Base-by-base conservation (phyloP, 2,329 filamentous ascomycete species). In the Hymenoscyphus albidus region DNA sequence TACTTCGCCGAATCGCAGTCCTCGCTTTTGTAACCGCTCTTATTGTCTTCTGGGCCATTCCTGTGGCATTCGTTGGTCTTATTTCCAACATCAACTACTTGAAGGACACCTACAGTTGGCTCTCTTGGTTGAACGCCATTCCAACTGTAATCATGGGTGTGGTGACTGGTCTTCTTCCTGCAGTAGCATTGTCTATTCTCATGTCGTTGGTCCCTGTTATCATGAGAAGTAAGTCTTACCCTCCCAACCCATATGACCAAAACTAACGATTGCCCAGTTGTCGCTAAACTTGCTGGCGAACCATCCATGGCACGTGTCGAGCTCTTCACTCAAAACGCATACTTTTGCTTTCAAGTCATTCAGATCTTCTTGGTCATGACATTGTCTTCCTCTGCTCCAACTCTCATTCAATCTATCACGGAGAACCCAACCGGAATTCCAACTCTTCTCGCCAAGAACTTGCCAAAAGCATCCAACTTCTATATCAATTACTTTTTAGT, bases 401-500 rank as follows among this genome's bases (percentile, higher is more conserved):
- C 88, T 6, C 86, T 91, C 0, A 82, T 87, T 1, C 78, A 83
- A 31, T 71, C 86, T 22, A 88, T 96, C 58, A 80, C 87, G 14
- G 48, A 86, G 0, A 71, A 92, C 3, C 92, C 93, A 0, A 75
- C 79, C 2, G 78, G 78, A 0, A 84, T 87, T 6, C 86, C 92
- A 0, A 78, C 75, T 0, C 78, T 96, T 48, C 82, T 97, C 3
- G 89, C 93, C 0, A 73, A 81, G 16, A 89, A 91, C 65, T 81
- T 99, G 5, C 95, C 95, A 18, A 88, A 85, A 63, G 88, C 92
- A 0, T 93, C 93, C 66, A 98, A 96, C 78, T 96, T 98, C 75
- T 99, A 97, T 77, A 88, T 98, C 22, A 92, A 90, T 0, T 99
- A 98, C 79, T 96, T 99, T 70, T 86, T 98, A 39, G 85, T 99